phyloP scores from a whole-genome alignment of 768 basidiomycete species.

The Naganishia antarctica region DNA sequence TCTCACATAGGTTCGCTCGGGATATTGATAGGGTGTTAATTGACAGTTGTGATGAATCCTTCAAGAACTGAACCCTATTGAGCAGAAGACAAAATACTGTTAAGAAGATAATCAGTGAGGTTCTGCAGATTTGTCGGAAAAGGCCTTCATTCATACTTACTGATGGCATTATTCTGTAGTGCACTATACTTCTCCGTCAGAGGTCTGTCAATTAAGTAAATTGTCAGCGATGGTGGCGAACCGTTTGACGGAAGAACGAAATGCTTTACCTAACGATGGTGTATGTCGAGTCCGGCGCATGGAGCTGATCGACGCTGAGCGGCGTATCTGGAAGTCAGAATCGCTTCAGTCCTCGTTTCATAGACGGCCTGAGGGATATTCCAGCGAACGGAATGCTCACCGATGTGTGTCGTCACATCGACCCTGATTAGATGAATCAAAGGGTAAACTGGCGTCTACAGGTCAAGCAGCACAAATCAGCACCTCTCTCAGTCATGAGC shows the following conservation, averaged over 20 bases:
- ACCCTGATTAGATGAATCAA: conserved; percentile 70
- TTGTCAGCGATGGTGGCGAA: not conserved
- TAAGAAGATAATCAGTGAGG: not conserved
- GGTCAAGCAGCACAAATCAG: not conserved
- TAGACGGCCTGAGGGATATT: no score
- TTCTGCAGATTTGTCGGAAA: no score
- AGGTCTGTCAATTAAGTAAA: conserved; percentile 54
- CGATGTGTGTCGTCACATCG: conserved; percentile 48
- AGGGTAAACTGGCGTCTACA: conserved; percentile 64
- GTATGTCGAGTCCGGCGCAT: conserved; percentile 82
- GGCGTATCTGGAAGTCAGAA: conserved; percentile 61
- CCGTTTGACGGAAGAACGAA: not conserved
- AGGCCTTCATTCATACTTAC: conserved; percentile 22
- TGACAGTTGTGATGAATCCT: conserved; percentile 65
- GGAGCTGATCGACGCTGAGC: conserved; percentile 72
- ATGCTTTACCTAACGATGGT: conserved; percentile 62
- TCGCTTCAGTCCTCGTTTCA: no score
- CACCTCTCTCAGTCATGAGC: no score
- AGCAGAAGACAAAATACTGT: conserved; percentile 77
- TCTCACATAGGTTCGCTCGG: conserved; percentile 79
- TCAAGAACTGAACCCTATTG: conserved; percentile 77
- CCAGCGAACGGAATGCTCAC: conserved; percentile 30
- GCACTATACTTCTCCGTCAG: conserved; percentile 77
- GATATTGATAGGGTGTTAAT: conserved; percentile 66
- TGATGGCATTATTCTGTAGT: conserved; percentile 72